Percentiles rank a stretch among this genome's conserved stretches.
phyloP scores from a whole-genome alignment of 139 green algal species.

The Tetradesmus obliquus region DNA sequence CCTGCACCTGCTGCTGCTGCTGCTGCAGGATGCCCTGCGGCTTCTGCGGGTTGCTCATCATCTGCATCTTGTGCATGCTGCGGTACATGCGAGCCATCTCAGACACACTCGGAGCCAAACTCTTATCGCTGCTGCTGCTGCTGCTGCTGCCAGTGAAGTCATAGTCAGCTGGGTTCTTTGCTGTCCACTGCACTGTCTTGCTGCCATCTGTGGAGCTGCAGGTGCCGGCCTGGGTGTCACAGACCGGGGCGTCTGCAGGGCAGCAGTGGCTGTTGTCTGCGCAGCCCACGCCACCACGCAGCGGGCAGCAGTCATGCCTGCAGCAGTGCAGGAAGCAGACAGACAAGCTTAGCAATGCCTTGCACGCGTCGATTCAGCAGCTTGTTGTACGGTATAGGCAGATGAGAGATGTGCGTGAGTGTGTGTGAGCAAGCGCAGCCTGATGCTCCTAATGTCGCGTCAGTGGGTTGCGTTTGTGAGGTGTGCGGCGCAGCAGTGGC shows the following conservation, averaged over 20 bases:
- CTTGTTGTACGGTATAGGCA: no score
- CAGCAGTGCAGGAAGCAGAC: constrained; percentile 1
- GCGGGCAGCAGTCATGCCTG: constrained; percentile 91
- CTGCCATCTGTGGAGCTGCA: constrained; percentile 64
- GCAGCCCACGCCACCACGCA: constrained; percentile 92
- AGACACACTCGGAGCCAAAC: neutral
- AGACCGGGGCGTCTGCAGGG: constrained; percentile 89
- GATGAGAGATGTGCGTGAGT: no score
- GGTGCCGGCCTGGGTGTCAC: constrained; percentile 78
- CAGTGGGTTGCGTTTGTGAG: neutral
- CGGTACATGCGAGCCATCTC: neutral
- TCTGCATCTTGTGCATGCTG: neutral
- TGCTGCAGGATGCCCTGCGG: neutral
- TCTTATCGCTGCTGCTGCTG: neutral
- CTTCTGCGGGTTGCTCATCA: neutral
- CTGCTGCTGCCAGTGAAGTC: neutral
- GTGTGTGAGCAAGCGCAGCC: no score
- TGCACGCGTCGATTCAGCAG: no score
- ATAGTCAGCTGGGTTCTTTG: constrained; percentile 19
- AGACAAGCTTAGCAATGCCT: neutral
- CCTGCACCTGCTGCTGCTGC: constrained; percentile 22
- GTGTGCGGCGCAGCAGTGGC: neutral
- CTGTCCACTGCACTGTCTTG: constrained; percentile 35
- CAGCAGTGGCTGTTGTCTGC: constrained; percentile 96
- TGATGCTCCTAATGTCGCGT: no score